Percentiles rank a stretch among this genome's conserved stretches.
Evolutionary conservation across 1,284 basidiomycete genomes (phyloP).

Genomic region (Sporisorium scitamineum): DNA sequence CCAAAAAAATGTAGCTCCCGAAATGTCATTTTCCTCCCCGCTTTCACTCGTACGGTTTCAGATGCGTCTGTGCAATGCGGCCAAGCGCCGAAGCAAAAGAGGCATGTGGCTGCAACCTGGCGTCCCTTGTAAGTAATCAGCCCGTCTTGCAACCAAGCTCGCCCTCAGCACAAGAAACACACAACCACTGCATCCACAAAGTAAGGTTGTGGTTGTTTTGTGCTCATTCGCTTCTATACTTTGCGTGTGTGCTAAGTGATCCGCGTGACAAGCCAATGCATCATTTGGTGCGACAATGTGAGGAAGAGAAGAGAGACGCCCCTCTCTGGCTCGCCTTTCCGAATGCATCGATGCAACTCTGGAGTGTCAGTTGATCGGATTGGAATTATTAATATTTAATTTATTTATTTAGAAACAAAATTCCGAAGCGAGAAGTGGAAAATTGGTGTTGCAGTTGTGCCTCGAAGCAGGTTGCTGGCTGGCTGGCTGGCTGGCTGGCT

Average conservation of each 20-base stretch:
- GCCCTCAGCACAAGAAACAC: not conserved
- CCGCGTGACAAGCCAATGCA: no score
- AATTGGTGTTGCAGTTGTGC: not conserved
- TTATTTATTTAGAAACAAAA: not conserved
- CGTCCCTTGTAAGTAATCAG: not conserved
- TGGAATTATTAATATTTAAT: not conserved
- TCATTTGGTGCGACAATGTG: not conserved
- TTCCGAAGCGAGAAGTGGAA: not conserved
- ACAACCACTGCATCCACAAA: not conserved
- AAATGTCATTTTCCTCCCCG: no score
- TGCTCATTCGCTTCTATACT: not conserved
- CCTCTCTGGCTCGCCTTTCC: not conserved
- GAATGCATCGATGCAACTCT: not conserved
- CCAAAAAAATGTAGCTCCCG: no score
- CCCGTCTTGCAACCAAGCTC: no score
- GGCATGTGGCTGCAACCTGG: not conserved
- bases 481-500: no score
- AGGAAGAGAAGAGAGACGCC: not conserved
- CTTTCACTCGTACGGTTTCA: no score
- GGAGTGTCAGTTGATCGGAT: not conserved
- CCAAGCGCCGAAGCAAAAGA: no score
- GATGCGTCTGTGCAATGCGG: no score
- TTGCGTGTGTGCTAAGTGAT: no score
- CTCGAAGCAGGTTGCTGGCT: no score
- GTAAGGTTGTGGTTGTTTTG: not conserved